Evolutionary conservation across 1,139 yeast genomes (phyloP).

Genomic region (Sugiyamaella grinbergsii): DNA sequence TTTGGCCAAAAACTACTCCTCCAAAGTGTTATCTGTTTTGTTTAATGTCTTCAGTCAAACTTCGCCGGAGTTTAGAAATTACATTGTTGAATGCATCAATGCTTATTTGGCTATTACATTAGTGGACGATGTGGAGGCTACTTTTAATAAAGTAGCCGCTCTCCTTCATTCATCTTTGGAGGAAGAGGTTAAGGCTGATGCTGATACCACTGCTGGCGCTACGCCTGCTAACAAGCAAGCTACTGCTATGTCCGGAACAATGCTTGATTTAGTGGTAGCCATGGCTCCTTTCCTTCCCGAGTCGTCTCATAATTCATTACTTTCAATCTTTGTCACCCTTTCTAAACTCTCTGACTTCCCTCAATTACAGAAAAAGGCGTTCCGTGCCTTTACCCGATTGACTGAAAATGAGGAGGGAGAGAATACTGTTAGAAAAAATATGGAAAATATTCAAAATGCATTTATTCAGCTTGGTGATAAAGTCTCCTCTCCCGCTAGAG

Average conservation of each 20-base stretch:
- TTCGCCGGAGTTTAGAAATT: slow-evolving; percentile 78
- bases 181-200: slow-evolving; percentile 48
- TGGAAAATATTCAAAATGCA: slow-evolving; percentile 61
- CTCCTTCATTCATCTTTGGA: slow-evolving; percentile 75
- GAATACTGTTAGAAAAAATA: slow-evolving; percentile 50
- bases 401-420: slow-evolving; percentile 70
- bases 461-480: slow-evolving; percentile 59
- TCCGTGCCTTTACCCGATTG: slow-evolving; percentile 72
- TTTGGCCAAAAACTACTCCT: slow-evolving; percentile 60
- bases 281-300: slow-evolving; percentile 82
- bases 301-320: slow-evolving; percentile 68
- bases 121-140: slow-evolving; percentile 62
- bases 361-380: slow-evolving; percentile 84
- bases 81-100: slow-evolving; percentile 82
- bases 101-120: slow-evolving; percentile 74
- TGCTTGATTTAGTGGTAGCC: slow-evolving; percentile 87
- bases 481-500: slow-evolving; percentile 74
- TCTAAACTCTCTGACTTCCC: slow-evolving; percentile 58
- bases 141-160: slow-evolving; percentile 85
- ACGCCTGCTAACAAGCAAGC: slow-evolving; percentile 37
- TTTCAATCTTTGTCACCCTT: slow-evolving; percentile 74
- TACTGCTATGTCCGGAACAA: slow-evolving; percentile 67
- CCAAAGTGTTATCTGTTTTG: slow-evolving; percentile 79
- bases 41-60: slow-evolving; percentile 92
- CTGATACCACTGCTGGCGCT: slow-evolving; percentile 28